Evolutionary conservation across 441 rosid species (phyloP).

Genomic region (Brassica balearica): DNA sequence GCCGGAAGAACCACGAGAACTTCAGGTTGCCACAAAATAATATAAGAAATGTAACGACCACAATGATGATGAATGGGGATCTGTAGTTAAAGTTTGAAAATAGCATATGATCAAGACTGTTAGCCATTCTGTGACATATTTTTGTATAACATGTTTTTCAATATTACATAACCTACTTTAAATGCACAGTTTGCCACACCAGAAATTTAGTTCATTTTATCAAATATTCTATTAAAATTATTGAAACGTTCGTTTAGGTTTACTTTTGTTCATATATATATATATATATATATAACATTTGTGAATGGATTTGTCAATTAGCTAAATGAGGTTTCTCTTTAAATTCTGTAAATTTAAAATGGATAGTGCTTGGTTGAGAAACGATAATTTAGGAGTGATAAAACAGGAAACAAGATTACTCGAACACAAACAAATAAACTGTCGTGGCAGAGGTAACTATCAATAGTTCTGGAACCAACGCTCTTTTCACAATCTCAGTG

Average conservation of each 20-base stretch:
- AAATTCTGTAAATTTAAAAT: background rate
- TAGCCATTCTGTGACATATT: background rate
- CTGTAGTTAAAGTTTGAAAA: background rate
- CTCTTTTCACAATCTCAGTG: background rate
- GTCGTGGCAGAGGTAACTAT: background rate
- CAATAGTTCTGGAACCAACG: background rate
- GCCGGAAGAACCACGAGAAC: slow-evolving; percentile 29
- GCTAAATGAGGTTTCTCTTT: background rate
- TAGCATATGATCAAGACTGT: background rate
- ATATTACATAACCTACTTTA: too few relatives aligned
- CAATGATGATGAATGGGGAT: background rate
- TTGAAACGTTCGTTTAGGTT: background rate
- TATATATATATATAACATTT: background rate
- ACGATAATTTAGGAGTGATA: background rate
- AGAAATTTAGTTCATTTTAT: background rate
- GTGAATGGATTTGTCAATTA: background rate
- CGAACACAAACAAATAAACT: background rate
- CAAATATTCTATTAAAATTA: too few relatives aligned
- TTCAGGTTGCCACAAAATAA: slow-evolving; percentile 4
- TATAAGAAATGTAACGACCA: slow-evolving; percentile 7
- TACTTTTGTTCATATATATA: background rate
- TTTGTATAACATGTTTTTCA: background rate
- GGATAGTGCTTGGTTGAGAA: background rate
- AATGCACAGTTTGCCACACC: background rate
- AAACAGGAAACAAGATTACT: background rate